Evolutionary conservation across 2,329 filamentous ascomycete species (phyloP).

Genomic region (Cladosporium cucumerinum): DNA sequence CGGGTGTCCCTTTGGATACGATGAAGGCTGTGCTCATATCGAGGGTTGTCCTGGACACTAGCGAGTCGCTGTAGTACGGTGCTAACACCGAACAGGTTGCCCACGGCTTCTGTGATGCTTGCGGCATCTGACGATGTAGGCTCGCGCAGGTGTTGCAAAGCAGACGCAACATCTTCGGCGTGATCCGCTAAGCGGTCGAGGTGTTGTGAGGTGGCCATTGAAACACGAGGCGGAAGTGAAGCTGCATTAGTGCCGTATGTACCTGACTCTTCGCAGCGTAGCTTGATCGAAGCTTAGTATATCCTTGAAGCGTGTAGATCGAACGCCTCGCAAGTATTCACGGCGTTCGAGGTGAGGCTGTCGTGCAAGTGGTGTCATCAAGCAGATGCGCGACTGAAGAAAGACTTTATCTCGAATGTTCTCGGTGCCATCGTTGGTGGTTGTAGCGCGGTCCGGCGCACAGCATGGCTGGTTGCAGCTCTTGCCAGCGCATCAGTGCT

Average conservation of each 20-base stretch:
- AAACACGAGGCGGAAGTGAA: background rate
- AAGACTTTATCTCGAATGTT: background rate
- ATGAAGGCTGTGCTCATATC: conserved; percentile 38
- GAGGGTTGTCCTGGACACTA: conserved; percentile 40
- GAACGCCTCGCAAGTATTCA: too few relatives aligned
- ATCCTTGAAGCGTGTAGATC: too few relatives aligned
- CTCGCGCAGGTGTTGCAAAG: conserved; percentile 47
- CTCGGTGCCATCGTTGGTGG: background rate
- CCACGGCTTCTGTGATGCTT: conserved; percentile 53
- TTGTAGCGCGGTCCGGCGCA: background rate
- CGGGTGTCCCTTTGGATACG: conserved; percentile 48
- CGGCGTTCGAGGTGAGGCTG: too few relatives aligned
- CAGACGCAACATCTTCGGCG: conserved; percentile 52
- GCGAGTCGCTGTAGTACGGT: conserved; percentile 49
- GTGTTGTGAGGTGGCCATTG: conserved; percentile 14
- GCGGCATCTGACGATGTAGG: conserved; percentile 44
- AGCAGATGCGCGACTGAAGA: background rate
- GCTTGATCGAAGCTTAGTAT: too few relatives aligned
- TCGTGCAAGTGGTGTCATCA: background rate
- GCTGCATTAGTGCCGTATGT: conserved; percentile 12
- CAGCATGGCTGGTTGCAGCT: conserved; percentile 5
- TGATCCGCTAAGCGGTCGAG: conserved; percentile 43
- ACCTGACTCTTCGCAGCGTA: too few relatives aligned
- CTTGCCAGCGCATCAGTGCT: conserved; percentile 8
- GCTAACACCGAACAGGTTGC: conserved; percentile 54